phyloP scores from a whole-genome alignment of 768 basidiomycete genomes.

The Obba rivulosa region DNA sequence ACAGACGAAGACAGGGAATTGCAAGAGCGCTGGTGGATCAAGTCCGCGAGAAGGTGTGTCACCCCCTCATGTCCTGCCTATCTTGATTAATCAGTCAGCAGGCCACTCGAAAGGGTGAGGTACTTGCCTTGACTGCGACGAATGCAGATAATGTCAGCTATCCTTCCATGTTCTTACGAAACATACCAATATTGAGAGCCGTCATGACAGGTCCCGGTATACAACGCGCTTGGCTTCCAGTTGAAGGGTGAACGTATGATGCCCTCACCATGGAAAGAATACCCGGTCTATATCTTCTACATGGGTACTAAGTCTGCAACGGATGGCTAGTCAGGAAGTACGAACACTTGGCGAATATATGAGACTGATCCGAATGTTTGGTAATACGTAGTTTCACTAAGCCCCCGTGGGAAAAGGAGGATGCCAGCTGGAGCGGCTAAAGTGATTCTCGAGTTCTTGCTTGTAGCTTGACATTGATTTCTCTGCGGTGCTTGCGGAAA shows the following conservation, averaged over 20 bases:
- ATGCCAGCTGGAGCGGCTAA: too few relatives aligned
- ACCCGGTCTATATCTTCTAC: slow-evolving; percentile 11
- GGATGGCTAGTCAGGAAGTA: too few relatives aligned
- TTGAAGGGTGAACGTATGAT: slow-evolving; percentile 6
- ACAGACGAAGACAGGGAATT: slow-evolving; percentile 12
- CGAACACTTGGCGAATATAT: too few relatives aligned
- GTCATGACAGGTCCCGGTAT: slow-evolving; percentile 8
- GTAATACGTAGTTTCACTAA: too few relatives aligned
- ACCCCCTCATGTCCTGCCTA: neutral
- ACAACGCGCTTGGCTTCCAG: slow-evolving; percentile 11
- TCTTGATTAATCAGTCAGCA: neutral
- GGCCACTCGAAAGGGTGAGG: slow-evolving; percentile 2
- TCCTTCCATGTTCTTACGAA: neutral
- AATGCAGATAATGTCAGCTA: slow-evolving; percentile 3
- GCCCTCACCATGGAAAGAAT: slow-evolving; percentile 14
- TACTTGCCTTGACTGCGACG: slow-evolving; percentile 7
- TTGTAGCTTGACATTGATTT: too few relatives aligned
- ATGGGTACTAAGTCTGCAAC: too few relatives aligned
- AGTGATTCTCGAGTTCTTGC: too few relatives aligned
- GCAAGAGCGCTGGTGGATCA: slow-evolving; percentile 4
- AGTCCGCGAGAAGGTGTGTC: slow-evolving; percentile 5
- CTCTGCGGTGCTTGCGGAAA: too few relatives aligned
- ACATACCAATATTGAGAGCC: neutral
- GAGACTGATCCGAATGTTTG: too few relatives aligned
- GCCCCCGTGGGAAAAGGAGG: too few relatives aligned